These are phyloP conservation scores for Fusarium dlaminii DNA, from an alignment of 2,329 filamentous ascomycete genomes.

Conservation along the genomic window DNA sequence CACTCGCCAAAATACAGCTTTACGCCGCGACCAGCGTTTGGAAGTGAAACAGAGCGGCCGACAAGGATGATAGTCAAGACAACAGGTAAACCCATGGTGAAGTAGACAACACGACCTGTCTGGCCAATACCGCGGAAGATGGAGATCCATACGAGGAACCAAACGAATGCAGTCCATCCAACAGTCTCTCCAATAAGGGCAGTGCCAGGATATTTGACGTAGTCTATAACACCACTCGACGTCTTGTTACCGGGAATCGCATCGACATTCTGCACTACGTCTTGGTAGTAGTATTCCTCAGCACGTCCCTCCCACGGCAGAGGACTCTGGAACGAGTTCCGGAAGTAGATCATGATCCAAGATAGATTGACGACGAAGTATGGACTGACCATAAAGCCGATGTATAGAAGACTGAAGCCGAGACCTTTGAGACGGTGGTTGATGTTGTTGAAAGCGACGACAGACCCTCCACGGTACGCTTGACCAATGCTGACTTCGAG, in stretches of 20 bases:
- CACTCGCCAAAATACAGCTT: slow-evolving; percentile 57
- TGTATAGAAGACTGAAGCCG: slow-evolving; percentile 61
- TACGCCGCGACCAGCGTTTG: slow-evolving; percentile 63
- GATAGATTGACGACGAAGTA: slow-evolving; percentile 67
- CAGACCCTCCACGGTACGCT: slow-evolving; percentile 64
- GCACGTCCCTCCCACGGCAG: slow-evolving; percentile 62
- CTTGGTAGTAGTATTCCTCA: slow-evolving; percentile 61
- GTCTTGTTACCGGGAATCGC: slow-evolving; percentile 53
- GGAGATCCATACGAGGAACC: slow-evolving; percentile 68
- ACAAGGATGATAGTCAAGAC: slow-evolving; percentile 65
- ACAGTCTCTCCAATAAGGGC: slow-evolving; percentile 64
- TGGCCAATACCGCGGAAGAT: slow-evolving; percentile 68
- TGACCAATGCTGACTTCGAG: slow-evolving; percentile 76
- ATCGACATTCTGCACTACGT: slow-evolving; percentile 59
- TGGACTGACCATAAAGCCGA: slow-evolving; percentile 64
- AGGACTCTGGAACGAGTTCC: slow-evolving; percentile 63
- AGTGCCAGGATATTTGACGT: slow-evolving; percentile 57
- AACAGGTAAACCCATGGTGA: slow-evolving; percentile 69
- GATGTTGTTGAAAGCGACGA: slow-evolving; percentile 64
- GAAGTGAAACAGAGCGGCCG: slow-evolving; percentile 62
- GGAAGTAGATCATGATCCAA: slow-evolving; percentile 69
- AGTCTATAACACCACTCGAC: slow-evolving; percentile 52
- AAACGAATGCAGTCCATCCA: slow-evolving; percentile 66
- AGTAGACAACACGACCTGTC: slow-evolving; percentile 68
- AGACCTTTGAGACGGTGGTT: slow-evolving; percentile 63